Evolutionary conservation across 2,329 filamentous ascomycete species (phyloP).

Genomic region (Lasiodiplodia sp.): DNA sequence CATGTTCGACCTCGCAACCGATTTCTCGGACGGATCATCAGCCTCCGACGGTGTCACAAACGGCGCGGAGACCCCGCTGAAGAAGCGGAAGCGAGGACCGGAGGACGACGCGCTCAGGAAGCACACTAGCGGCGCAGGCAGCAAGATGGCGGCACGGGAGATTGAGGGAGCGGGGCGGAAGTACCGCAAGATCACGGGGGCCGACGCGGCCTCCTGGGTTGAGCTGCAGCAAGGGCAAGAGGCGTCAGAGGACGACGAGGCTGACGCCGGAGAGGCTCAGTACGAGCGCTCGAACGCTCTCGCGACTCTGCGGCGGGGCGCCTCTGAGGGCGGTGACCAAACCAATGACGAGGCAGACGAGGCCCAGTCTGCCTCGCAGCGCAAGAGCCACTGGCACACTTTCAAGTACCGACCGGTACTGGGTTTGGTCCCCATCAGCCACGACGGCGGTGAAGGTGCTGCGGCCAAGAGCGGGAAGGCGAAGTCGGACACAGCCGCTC

Average conservation of each 20-base stretch:
- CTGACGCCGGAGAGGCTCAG: constrained; percentile 48
- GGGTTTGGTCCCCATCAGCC: constrained; percentile 68
- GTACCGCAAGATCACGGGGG: constrained; percentile 56
- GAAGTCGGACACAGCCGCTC: constrained; percentile 39
- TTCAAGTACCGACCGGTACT: constrained; percentile 95
- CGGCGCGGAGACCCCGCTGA: constrained; percentile 38
- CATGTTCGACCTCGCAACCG: constrained; percentile 85
- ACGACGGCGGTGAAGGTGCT: constrained; percentile 57
- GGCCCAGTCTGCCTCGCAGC: constrained; percentile 36
- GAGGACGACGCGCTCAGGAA: constrained; percentile 53
- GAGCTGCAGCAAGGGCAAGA: constrained; percentile 37
- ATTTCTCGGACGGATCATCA: constrained; percentile 58
- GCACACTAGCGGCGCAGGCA: constrained; percentile 62
- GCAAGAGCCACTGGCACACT: constrained; percentile 72
- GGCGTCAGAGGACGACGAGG: constrained; percentile 40
- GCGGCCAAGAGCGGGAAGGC: constrained; percentile 36
- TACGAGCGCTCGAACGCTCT: constrained; percentile 39
- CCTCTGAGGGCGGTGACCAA: constrained; percentile 35
- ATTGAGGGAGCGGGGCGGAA: constrained; percentile 55
- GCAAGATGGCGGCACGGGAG: constrained; percentile 55
- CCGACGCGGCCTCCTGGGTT: constrained; percentile 44
- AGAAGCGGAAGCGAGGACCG: constrained; percentile 35
- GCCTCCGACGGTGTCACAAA: constrained; percentile 30
- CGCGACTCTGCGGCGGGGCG: constrained; percentile 38
- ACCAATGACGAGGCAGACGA: constrained; percentile 30